Percentiles rank a stretch among this genome's conserved stretches.
These are phyloP conservation scores for Dianthus caryophyllus DNA, from an alignment of 148 eudicot species.

Conservation along the genomic window DNA sequence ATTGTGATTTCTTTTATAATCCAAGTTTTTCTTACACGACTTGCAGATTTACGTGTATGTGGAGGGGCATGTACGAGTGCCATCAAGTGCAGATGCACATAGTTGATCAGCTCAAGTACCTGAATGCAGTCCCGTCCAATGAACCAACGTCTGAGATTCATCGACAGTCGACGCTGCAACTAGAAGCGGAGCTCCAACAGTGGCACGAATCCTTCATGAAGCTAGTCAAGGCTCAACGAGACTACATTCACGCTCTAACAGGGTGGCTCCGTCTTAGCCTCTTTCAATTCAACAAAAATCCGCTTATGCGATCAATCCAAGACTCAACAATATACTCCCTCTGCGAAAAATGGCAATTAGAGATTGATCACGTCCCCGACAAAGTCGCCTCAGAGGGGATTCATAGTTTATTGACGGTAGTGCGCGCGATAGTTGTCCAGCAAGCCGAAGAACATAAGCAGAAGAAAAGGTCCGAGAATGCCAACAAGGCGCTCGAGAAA, in stretches of 20 bases:
- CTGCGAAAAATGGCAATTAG: constrained; percentile 86
- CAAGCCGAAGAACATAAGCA: constrained; percentile 75
- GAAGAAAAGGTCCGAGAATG: constrained; percentile 62
- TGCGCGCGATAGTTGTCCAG: constrained; percentile 73
- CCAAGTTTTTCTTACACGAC: constrained; percentile 4
- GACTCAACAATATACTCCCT: constrained; percentile 78
- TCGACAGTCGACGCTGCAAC: constrained; percentile 80
- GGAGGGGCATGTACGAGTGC: constrained; percentile 91
- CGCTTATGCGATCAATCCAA: constrained; percentile 42
- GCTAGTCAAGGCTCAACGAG: constrained; percentile 65
- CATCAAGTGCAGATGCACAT: constrained; percentile 94
- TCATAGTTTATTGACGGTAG: constrained; percentile 49
- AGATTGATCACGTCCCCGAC: constrained; percentile 65
- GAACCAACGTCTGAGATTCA: constrained; percentile 88
- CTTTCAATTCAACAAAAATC: constrained; percentile 59
- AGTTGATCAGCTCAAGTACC: constrained; percentile 86
- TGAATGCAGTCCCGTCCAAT: constrained; percentile 50
- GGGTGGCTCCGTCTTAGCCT: constrained; percentile 98
- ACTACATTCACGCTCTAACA: constrained; percentile 65
- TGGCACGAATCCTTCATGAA: constrained; percentile 85
- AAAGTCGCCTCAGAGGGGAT: constrained; percentile 91
- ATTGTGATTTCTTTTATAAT: no score
- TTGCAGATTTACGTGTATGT: constrained; percentile 77
- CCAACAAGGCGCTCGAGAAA: constrained; percentile 75
- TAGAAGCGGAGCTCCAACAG: constrained; percentile 83